Evolutionary conservation across 768 basidiomycete genomes (phyloP).

Genomic region (Leucocoprinus birnbaumii): DNA sequence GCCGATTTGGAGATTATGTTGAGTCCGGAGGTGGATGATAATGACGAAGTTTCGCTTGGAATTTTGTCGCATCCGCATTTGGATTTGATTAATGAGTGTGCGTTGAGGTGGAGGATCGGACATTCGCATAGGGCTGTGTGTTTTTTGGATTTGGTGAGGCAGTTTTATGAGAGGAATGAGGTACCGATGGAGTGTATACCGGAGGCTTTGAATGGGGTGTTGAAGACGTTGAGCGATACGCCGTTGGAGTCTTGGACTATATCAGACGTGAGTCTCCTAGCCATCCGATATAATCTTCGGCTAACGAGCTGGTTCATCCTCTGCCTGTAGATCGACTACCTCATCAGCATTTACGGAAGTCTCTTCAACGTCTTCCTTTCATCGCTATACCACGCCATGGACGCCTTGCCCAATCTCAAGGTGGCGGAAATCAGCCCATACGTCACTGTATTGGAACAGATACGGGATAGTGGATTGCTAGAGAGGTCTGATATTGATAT

Average conservation of each 20-base stretch:
- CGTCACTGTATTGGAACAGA: constrained; percentile 64
- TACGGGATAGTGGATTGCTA: constrained; percentile 69
- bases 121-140: constrained; percentile 73
- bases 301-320: not conserved
- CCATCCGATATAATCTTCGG: not conserved
- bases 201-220: constrained; percentile 77
- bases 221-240: constrained; percentile 67
- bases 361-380: constrained; percentile 89
- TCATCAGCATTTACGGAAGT: constrained; percentile 63
- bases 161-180: constrained; percentile 84
- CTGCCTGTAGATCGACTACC: constrained; percentile 54
- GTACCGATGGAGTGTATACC: constrained; percentile 95
- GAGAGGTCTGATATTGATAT: constrained; percentile 74
- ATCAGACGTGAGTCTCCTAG: constrained; percentile 74
- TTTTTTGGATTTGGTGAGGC: constrained; percentile 83
- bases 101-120: constrained; percentile 85
- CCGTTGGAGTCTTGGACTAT: constrained; percentile 75
- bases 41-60: constrained; percentile 92
- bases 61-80: constrained; percentile 81
- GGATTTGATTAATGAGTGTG: constrained; percentile 85
- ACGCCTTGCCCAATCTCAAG: constrained; percentile 71
- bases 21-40: constrained; percentile 87
- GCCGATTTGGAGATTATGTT: constrained; percentile 88
- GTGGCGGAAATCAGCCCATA: constrained; percentile 64
- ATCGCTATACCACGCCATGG: constrained; percentile 80